Conservation (phyloP, 2,329 filamentous ascomycete genomes). For the Talaromyces islandicus region DNA sequence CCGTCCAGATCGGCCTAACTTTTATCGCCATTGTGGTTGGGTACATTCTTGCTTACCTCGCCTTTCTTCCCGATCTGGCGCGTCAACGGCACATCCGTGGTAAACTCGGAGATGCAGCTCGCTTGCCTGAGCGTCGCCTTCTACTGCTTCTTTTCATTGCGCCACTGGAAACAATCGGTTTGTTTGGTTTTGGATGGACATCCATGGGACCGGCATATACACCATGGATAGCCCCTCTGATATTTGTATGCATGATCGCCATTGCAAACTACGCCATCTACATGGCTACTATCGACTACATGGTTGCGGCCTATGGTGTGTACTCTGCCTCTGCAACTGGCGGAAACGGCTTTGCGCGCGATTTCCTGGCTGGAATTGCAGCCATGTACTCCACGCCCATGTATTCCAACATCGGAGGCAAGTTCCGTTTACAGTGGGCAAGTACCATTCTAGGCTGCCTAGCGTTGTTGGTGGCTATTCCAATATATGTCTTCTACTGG, state of each 20-base stretch:
- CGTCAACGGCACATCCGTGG: constrained; percentile 34
- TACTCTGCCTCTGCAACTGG: constrained; percentile 71
- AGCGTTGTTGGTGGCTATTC: constrained; percentile 45
- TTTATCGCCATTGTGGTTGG: constrained; percentile 51
- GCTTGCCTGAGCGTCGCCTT: constrained; percentile 59
- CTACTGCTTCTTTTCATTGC: constrained; percentile 59
- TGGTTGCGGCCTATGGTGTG: constrained; percentile 67
- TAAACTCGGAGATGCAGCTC: constrained; percentile 39
- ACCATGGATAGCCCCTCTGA: constrained; percentile 63
- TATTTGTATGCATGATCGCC: constrained; percentile 61
- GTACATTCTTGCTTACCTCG: constrained; percentile 52
- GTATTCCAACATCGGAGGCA: constrained; percentile 44
- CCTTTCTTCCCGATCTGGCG: constrained; percentile 50
- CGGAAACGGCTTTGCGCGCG: constrained; percentile 68
- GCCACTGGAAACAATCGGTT: constrained; percentile 57
- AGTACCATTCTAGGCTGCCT: constrained; percentile 49
- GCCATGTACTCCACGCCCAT: constrained; percentile 63
- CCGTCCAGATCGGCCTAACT: constrained; percentile 42
- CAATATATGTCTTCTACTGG: constrained; percentile 53
- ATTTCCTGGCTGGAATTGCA: constrained; percentile 66
- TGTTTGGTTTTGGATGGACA: constrained; percentile 66
- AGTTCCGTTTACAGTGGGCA: constrained; percentile 46
- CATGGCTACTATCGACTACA: constrained; percentile 73
- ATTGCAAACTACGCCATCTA: constrained; percentile 71
- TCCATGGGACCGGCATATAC: constrained; percentile 57